A percentile compares a stretch with the other conserved stretches of the same genome.
These are phyloP conservation scores for Solanum hybrid DNA, from an alignment of 305 asterid species.

Conservation along the genomic window DNA sequence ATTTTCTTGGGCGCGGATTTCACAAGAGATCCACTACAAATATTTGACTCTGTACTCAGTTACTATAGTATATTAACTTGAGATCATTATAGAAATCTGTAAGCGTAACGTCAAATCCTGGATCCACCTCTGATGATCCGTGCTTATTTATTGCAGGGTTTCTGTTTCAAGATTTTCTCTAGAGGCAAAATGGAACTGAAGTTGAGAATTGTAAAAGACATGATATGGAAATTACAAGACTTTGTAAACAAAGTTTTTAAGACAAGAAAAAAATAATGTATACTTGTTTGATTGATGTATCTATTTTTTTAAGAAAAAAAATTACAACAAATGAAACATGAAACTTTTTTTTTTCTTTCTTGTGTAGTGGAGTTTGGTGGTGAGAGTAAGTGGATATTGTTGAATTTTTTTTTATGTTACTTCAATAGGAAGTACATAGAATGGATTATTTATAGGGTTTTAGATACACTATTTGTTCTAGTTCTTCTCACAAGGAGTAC, in stretches of 20 bases:
- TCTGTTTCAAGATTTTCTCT: background rate
- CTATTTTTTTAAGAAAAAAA: too few species aligned
- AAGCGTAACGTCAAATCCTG: background rate
- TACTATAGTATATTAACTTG: background rate
- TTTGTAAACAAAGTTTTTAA: background rate
- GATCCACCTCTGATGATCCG: background rate
- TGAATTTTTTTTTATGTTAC: background rate
- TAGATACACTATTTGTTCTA: background rate
- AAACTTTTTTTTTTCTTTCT: background rate
- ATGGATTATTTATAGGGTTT: background rate
- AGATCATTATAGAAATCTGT: background rate
- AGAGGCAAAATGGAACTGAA: background rate
- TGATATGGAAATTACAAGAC: background rate
- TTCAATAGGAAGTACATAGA: constrained; percentile 5
- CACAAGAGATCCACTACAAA: background rate
- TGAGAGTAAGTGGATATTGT: constrained; percentile 1
- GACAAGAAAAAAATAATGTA: background rate
- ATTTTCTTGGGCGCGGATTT: background rate
- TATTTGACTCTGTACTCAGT: background rate
- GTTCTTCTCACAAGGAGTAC: background rate
- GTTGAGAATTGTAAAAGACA: background rate
- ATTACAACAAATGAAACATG: background rate
- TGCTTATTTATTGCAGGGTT: background rate
- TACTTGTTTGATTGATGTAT: background rate
- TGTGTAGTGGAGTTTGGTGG: background rate